These are phyloP conservation scores for Cutaneotrichosporon spelunceum DNA, from an alignment of 1,284 basidiomycete species.

Conservation along the genomic window DNA sequence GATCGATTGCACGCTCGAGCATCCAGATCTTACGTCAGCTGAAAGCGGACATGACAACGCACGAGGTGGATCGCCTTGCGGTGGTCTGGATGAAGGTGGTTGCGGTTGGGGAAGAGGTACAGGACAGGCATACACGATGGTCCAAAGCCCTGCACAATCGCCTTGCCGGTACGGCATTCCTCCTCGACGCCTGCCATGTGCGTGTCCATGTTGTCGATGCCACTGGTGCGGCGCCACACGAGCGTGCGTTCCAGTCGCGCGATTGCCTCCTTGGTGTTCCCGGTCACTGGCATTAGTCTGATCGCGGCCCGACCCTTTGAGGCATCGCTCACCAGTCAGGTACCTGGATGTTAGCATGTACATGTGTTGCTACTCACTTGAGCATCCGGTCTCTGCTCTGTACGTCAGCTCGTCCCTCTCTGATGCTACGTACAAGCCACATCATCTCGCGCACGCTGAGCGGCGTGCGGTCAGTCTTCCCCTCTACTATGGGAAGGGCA, in stretches of 20 bases:
- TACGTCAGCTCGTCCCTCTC: background rate
- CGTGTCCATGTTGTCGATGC: conserved; percentile 32
- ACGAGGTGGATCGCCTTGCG: conserved; percentile 32
- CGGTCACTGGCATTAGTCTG: background rate
- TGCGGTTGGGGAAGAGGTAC: conserved; percentile 45
- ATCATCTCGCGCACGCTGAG: conserved; percentile 44
- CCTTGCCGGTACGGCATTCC: conserved; percentile 36
- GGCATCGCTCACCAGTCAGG: background rate
- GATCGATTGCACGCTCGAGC: conserved; percentile 27
- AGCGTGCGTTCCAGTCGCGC: background rate
- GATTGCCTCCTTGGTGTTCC: background rate
- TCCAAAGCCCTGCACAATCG: conserved; percentile 41
- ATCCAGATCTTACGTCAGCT: conserved; percentile 26
- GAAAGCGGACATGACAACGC: conserved; percentile 1
- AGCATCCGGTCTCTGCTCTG: conserved; percentile 35
- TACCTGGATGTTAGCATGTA: background rate
- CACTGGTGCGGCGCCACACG: conserved; percentile 3
- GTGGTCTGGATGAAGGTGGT: conserved; percentile 31
- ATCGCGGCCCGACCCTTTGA: background rate
- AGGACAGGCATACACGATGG: conserved; percentile 34
- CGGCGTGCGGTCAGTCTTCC: conserved; percentile 15
- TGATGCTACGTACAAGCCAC: conserved; percentile 38
- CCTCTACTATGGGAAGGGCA: conserved; percentile 25
- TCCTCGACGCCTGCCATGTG: conserved; percentile 31
- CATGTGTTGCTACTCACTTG: conserved; percentile 21